Evolutionary conservation across 2,329 filamentous ascomycete genomes (phyloP), one percentile per base, ranked within the genome.

Genomic region (Trichophyton benhamiae): DNA sequence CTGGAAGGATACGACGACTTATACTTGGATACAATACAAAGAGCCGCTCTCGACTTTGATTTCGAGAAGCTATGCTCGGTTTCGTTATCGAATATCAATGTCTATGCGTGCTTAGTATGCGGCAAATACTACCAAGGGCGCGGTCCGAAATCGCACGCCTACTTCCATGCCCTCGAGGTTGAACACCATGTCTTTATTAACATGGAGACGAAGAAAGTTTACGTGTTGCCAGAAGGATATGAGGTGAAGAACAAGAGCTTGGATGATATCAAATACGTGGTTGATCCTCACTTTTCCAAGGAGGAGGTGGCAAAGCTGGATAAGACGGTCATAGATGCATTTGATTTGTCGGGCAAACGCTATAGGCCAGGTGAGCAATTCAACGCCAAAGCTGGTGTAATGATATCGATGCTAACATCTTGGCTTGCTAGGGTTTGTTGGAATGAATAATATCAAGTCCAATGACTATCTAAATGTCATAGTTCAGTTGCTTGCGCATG

Each of bases 401-500:
- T 13, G n/a, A 20, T 22, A 42, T 30, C 17, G 8, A 11, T 5
- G 15, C 36, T 48, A 27, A 33, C 38, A 3, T 6, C 13, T 61
- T 53, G 33, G 42, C 25, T 61, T n/a, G 58, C 25, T 60, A 77
- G 77, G 94, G 4, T 99, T 91, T 72, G 90, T 99, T 64, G 94
- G 94, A 66, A 95, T 99, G 89, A 99, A 99, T 81, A 99, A 99
- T 76, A 96, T 99, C 80, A 99, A 99, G 75, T 90, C 94, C 62
- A 99, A 99, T 76, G 94, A 99, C 78, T 99, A 99, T 77, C 82
- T 97, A 71, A 99, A 99, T 72, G 92, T 96, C 27, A 83, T 96
- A 2, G 87, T 95, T 57, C 94, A 99, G 74, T 87, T 91, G 5
- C 81, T 99, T 42, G 87, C 92, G 2, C 94, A 99, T 74, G 90